phyloP scores from a whole-genome alignment of 2,329 filamentous ascomycete genomes.

The Exophiala sp. region DNA sequence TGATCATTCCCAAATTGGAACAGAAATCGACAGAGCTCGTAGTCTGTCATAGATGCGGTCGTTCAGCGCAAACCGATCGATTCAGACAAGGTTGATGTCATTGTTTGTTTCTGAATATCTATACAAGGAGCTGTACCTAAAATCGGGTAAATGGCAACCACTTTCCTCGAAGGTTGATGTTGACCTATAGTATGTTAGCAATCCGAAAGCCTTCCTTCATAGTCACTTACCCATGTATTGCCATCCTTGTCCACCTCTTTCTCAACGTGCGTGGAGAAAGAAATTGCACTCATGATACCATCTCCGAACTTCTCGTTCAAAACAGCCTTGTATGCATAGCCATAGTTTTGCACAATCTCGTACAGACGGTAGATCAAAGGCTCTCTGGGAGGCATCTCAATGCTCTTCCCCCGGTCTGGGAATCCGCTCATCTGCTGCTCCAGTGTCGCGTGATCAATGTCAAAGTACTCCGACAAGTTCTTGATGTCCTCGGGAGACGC shows the following conservation, averaged over 20 bases:
- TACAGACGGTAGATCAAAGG: slow-evolving; percentile 86
- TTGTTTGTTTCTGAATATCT: background rate
- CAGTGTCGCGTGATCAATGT: slow-evolving; percentile 56
- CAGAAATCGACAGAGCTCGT: too few species aligned
- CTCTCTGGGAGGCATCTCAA: slow-evolving; percentile 80
- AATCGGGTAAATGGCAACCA: slow-evolving; percentile 59
- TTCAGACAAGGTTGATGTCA: background rate
- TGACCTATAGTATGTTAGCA: slow-evolving; percentile 44
- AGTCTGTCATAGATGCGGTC: too few species aligned
- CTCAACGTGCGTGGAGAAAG: slow-evolving; percentile 85
- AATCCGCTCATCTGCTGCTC: slow-evolving; percentile 65
- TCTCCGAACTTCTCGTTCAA: slow-evolving; percentile 93
- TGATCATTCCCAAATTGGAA: too few species aligned
- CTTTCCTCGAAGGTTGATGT: slow-evolving; percentile 79
- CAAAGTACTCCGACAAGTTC: slow-evolving; percentile 64
- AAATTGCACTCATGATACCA: slow-evolving; percentile 96
- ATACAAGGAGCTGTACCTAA: slow-evolving; percentile 23
- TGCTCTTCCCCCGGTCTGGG: slow-evolving; percentile 73
- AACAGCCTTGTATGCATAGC: slow-evolving; percentile 91
- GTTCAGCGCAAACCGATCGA: too few species aligned
- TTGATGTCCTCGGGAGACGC: slow-evolving; percentile 67
- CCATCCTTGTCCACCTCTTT: slow-evolving; percentile 88
- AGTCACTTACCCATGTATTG: slow-evolving; percentile 57
- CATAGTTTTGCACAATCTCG: slow-evolving; percentile 95
- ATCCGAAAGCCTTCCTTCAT: background rate